phyloP scores from a whole-genome alignment of 257 asterid species.

The Scutellaria minor region DNA sequence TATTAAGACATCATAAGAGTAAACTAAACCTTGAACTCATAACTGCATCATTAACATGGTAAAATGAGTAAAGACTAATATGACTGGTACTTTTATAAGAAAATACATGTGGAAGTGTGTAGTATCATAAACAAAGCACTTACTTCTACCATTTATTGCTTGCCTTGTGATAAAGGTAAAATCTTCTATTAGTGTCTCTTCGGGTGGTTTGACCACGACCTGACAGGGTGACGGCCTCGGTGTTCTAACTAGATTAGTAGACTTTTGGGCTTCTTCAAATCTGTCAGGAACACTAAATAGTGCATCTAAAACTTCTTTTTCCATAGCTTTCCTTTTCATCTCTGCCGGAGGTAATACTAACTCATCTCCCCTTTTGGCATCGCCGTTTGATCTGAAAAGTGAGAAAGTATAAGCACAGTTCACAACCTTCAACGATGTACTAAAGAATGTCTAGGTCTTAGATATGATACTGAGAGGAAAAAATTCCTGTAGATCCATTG shows the following conservation, averaged over 20 bases:
- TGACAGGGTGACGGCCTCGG: constrained; percentile 36
- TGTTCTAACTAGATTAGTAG: constrained; percentile 32
- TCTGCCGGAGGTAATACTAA: constrained; percentile 32
- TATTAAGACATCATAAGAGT: not conserved
- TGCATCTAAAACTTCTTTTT: constrained; percentile 60
- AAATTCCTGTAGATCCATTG: constrained; percentile 15
- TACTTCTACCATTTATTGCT: constrained; percentile 48
- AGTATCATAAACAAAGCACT: constrained; percentile 35
- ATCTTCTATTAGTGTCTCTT: constrained; percentile 48
- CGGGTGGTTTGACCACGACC: constrained; percentile 55
- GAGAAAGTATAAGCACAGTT: constrained; percentile 25
- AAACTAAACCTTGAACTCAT: constrained; percentile 8
- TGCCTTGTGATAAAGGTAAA: constrained; percentile 56
- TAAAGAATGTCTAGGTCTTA: constrained; percentile 13
- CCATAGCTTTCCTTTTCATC: constrained; percentile 42
- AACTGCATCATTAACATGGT: constrained; percentile 28
- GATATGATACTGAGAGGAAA: constrained; percentile 1
- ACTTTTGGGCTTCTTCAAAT: constrained; percentile 39
- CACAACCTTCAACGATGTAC: not conserved
- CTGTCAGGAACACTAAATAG: constrained; percentile 52
- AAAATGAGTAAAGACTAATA: constrained; percentile 10
- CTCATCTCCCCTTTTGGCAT: constrained; percentile 35
- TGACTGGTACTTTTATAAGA: not conserved
- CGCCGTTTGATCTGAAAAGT: constrained; percentile 43
- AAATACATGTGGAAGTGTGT: constrained; percentile 13